Evolutionary conservation across 345 rosid species (phyloP), one percentile per base, ranked within the genome.

Genomic region (Diplotaxis tenuifolia): DNA sequence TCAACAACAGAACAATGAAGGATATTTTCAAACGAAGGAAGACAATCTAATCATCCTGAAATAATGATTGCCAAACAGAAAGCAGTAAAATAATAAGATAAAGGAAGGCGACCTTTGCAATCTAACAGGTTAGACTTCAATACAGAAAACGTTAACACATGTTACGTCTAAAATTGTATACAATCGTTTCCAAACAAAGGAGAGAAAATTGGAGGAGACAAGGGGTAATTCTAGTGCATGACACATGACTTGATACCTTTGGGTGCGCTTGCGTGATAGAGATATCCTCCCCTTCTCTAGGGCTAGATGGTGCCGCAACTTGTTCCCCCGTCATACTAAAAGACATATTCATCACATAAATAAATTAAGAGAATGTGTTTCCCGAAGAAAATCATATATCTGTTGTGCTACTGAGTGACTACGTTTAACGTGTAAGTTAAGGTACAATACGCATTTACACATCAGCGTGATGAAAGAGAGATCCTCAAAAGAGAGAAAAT

Each of bases 291-390:
- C 96, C 96, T 65, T 90, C 98, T 62, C 89, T 83, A 69, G 96
- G 98, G 83, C 96, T 95, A 27, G 97, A 84, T 67, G 99, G 98
- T 76, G 96, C 82, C 15, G 76, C 75, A 78, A 86, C 79, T 76
- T 79, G 98, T 84, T 95, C 99, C 55, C 83, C 92, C 63, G 97
- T 87, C 99, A 96, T 96, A 86, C 99, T 96, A 89, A 72, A 71
- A 62, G 40, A 78, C 34, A 65, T 78, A 68, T 78, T 80, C 55
- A 78, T 75, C 72, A 72, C 70, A 66, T 45, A 60, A 23, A 55
- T n/a, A 22, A 65, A 32, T 29, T 57, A 53, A 74, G 55, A 77
- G 59, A 77, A 38, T 23, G n/a, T 54, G 50, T 27, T 59, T 47
- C 53, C 16, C 21, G 16, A 47, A 47, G 53, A 15, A 47, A 47